A percentile compares a stretch with the other conserved stretches of the same genome.
Evolutionary conservation across 495 filamentous ascomycete genomes (phyloP).

Genomic region (Penicillium odoratum): DNA sequence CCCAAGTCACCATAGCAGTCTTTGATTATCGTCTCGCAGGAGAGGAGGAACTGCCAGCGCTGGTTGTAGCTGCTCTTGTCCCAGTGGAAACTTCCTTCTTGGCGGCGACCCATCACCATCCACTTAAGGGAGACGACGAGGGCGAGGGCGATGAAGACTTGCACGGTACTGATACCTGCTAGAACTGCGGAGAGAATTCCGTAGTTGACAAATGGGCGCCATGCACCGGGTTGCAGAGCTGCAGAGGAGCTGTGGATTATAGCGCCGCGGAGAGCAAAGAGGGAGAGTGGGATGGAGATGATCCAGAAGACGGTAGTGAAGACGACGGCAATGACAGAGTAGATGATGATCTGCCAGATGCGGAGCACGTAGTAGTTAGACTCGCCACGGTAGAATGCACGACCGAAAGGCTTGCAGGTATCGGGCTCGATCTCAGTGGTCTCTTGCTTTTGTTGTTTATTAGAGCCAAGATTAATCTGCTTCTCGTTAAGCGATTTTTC

Average conservation of each 20-base stretch:
- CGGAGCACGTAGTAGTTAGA: slow-evolving; percentile 42
- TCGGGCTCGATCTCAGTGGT: slow-evolving; percentile 6
- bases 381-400: slow-evolving; percentile 42
- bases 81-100: slow-evolving; percentile 47
- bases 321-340: slow-evolving; percentile 36
- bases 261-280: slow-evolving; percentile 13
- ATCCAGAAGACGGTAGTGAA: slow-evolving; percentile 42
- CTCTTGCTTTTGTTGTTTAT: not conserved
- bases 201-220: slow-evolving; percentile 34
- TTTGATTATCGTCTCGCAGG: slow-evolving; percentile 43
- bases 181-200: slow-evolving; percentile 28
- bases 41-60: slow-evolving; percentile 46
- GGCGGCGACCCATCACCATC: slow-evolving; percentile 41
- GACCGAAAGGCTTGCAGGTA: slow-evolving; percentile 36
- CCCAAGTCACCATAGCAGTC: slow-evolving; percentile 42
- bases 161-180: slow-evolving; percentile 27
- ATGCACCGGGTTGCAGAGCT: slow-evolving; percentile 16
- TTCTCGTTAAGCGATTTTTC: slow-evolving; percentile 7
- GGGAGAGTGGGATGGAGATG: slow-evolving; percentile 31
- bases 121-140: slow-evolving; percentile 41
- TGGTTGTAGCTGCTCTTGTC: slow-evolving; percentile 46
- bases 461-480: slow-evolving; percentile 8
- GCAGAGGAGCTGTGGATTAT: slow-evolving; percentile 17
- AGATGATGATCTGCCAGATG: slow-evolving; percentile 37
- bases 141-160: slow-evolving; percentile 32